phyloP scores from a whole-genome alignment of 139 green algal species.

The Axilococcus clingmanii region DNA sequence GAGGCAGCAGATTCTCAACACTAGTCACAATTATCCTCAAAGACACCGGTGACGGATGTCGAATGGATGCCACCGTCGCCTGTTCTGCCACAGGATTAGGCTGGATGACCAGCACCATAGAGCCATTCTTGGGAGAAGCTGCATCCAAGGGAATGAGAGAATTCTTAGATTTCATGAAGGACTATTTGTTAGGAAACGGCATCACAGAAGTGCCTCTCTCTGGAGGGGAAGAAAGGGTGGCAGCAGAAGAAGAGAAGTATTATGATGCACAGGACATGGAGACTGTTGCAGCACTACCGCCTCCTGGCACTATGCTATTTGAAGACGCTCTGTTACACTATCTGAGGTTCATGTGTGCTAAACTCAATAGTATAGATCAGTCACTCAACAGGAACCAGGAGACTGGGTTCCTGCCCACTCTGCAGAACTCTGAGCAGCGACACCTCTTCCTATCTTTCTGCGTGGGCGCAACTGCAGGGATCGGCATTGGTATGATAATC shows the following conservation, averaged over 20 bases:
- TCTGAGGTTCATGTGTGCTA: conserved; percentile 18
- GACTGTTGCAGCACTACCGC: background rate
- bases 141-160: conserved; percentile 6
- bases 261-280: conserved; percentile 8
- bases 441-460: too few species aligned
- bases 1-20: conserved; percentile 16
- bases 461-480: too few species aligned
- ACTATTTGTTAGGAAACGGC: background rate
- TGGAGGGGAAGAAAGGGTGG: background rate
- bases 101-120: conserved; percentile 15
- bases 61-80: background rate
- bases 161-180: conserved; percentile 2
- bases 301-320: background rate
- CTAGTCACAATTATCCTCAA: conserved; percentile 1
- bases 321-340: conserved; percentile 15
- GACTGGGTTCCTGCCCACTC: too few species aligned
- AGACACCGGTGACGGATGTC: background rate
- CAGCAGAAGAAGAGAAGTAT: conserved; percentile 2
- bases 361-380: conserved; percentile 5
- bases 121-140: conserved; percentile 21
- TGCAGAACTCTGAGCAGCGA: too few species aligned
- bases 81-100: conserved; percentile 10
- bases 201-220: background rate
- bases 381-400: conserved; percentile 8
- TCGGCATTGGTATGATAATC: too few species aligned